A percentile compares a stretch with the other conserved stretches of the same genome.
Conservation (phyloP, 129 eudicot genomes). For the Pulicaria dysenterica region DNA sequence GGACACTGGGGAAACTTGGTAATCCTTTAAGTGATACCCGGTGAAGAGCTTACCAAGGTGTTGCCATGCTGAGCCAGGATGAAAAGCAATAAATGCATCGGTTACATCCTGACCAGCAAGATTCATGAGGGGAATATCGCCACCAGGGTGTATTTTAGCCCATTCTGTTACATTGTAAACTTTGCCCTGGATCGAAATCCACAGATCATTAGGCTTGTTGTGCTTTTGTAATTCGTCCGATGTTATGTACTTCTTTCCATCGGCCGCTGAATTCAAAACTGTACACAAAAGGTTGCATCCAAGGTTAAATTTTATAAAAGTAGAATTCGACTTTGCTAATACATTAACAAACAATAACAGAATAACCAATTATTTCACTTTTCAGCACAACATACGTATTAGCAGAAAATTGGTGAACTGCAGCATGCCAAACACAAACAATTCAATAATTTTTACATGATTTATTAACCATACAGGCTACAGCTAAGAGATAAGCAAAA, state of each 20-base stretch:
- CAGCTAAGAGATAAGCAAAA: constrained; percentile 1
- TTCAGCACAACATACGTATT: neutral
- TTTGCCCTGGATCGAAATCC: constrained; percentile 45
- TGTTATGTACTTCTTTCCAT: constrained; percentile 39
- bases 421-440: neutral
- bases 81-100: constrained; percentile 46
- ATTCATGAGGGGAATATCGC: constrained; percentile 39
- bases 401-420: neutral
- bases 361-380: neutral
- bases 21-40: constrained; percentile 36
- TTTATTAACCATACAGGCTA: constrained; percentile 13
- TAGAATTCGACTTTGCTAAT: neutral
- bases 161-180: constrained; percentile 44
- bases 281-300: neutral
- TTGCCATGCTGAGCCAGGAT: constrained; percentile 45
- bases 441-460: neutral
- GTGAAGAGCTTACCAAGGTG: constrained; percentile 40
- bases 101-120: constrained; percentile 46
- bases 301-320: neutral
- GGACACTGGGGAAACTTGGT: constrained; percentile 35
- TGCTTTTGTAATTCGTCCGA: constrained; percentile 40
- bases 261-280: constrained; percentile 30
- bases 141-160: constrained; percentile 49
- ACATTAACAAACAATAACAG: neutral
- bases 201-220: constrained; percentile 38